Evolutionary conservation across 2,329 filamentous ascomycete species (phyloP).

Genomic region (Trichoderma asperellum): DNA sequence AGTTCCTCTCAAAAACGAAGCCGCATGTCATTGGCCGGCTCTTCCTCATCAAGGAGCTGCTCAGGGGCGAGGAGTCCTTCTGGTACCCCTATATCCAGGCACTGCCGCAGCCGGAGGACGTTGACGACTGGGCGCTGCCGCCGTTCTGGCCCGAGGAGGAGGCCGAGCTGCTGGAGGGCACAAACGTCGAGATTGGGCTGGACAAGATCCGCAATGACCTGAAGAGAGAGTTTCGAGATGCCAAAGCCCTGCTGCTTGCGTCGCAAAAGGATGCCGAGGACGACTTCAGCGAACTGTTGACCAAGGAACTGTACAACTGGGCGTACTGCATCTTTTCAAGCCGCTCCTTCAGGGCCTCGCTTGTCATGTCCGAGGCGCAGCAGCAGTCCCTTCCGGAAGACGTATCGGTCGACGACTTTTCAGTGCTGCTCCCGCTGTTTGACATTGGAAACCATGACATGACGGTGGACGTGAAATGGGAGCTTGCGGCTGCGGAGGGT

Average conservation of each 20-base stretch:
- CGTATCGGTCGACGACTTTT: slow-evolving; percentile 59
- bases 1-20: slow-evolving; percentile 55
- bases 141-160: slow-evolving; percentile 68
- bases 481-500: slow-evolving; percentile 39
- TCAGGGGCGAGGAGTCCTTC: slow-evolving; percentile 60
- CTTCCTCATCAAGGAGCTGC: slow-evolving; percentile 70
- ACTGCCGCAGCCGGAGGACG: slow-evolving; percentile 64
- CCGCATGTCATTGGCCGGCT: slow-evolving; percentile 68
- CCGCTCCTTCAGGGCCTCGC: slow-evolving; percentile 65
- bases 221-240: slow-evolving; percentile 51
- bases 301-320: slow-evolving; percentile 62
- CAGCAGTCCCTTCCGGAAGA: slow-evolving; percentile 38
- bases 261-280: slow-evolving; percentile 33
- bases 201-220: slow-evolving; percentile 53
- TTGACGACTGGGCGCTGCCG: slow-evolving; percentile 57
- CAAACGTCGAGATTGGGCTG: slow-evolving; percentile 56
- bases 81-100: slow-evolving; percentile 71
- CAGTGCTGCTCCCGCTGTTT: slow-evolving; percentile 70
- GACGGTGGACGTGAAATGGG: slow-evolving; percentile 63
- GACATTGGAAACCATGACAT: slow-evolving; percentile 75
- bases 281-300: slow-evolving; percentile 44
- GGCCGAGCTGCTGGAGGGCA: slow-evolving; percentile 58
- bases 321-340: slow-evolving; percentile 67
- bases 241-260: slow-evolving; percentile 43
- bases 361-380: slow-evolving; percentile 52